These are phyloP conservation scores for Hagleromyces aurorensis DNA, from an alignment of 805 yeast genomes.

Conservation along the genomic window DNA sequence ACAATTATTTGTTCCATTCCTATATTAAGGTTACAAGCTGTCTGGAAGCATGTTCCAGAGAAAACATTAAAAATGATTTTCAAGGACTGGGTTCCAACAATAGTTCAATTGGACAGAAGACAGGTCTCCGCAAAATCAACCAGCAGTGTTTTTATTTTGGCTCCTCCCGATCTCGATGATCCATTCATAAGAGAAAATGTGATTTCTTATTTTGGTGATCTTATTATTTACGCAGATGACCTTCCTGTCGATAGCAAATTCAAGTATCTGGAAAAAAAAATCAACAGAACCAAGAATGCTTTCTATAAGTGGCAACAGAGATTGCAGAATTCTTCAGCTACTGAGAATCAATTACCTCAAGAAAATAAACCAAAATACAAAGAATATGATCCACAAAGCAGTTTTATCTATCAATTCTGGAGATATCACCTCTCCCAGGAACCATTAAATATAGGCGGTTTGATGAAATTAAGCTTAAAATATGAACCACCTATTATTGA, in stretches of 20 bases:
- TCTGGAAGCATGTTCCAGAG: conserved; percentile 69
- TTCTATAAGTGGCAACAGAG: conserved; percentile 80
- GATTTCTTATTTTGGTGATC: conserved; percentile 87
- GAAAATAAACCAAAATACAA: conserved; percentile 30
- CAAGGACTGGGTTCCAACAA: conserved; percentile 88
- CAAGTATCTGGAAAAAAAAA: conserved; percentile 51
- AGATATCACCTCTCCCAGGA: conserved; percentile 22
- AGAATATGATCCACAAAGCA: conserved; percentile 22
- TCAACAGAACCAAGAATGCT: conserved; percentile 62
- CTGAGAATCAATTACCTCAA: not conserved
- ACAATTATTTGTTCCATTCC: conserved; percentile 78
- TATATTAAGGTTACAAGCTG: conserved; percentile 56
- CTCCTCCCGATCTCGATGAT: conserved; percentile 81
- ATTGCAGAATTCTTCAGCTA: conserved; percentile 38
- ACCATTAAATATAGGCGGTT: conserved; percentile 41
- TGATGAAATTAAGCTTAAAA: conserved; percentile 57
- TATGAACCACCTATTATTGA: conserved; percentile 49
- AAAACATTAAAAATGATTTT: conserved; percentile 52
- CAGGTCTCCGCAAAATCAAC: conserved; percentile 50
- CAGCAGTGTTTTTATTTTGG: conserved; percentile 55
- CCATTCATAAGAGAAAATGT: conserved; percentile 67
- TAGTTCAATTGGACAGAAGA: conserved; percentile 78
- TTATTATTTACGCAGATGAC: conserved; percentile 41
- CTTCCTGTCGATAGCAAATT: conserved; percentile 22
- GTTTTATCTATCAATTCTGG: conserved; percentile 27